Conservation (phyloP, 164 flowering plant species). For the Aristolochia californica region DNA sequence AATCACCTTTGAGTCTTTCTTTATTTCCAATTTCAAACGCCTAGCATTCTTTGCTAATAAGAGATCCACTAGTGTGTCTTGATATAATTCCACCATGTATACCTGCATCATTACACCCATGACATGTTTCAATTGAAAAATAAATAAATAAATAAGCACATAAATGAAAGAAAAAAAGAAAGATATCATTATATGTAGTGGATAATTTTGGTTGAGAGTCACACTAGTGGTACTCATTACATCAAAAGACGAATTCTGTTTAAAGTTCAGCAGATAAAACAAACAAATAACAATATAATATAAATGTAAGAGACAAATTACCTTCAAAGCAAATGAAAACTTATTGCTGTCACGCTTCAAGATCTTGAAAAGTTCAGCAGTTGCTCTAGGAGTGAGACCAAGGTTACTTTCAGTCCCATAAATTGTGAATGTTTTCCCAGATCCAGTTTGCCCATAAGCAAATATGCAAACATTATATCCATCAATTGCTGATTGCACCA, state of each 20-base stretch:
- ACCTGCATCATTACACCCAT: constrained; percentile 39
- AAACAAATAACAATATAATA: not conserved
- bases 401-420: constrained; percentile 82
- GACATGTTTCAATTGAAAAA: not conserved
- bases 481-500: constrained; percentile 97
- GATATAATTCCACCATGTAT: constrained; percentile 94
- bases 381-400: constrained; percentile 91
- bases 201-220: not conserved
- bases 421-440: constrained; percentile 96
- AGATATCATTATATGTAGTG: not conserved
- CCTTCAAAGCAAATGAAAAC: constrained; percentile 85
- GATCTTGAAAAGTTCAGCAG: constrained; percentile 71
- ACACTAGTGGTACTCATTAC: not conserved
- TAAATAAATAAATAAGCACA: not conserved
- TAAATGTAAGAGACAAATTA: too few species aligned
- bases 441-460: constrained; percentile 99
- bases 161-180: not conserved
- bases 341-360: constrained; percentile 70
- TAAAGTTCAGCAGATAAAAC: not conserved
- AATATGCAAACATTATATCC: constrained; percentile 96
- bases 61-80: constrained; percentile 89
- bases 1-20: constrained; percentile 87
- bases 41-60: constrained; percentile 61
- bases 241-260: too few species aligned
- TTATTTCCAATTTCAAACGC: constrained; percentile 74